Evolutionary conservation across 352 stramenopile species (phyloP).

Genomic region (Phytophthora pinifolia): DNA sequence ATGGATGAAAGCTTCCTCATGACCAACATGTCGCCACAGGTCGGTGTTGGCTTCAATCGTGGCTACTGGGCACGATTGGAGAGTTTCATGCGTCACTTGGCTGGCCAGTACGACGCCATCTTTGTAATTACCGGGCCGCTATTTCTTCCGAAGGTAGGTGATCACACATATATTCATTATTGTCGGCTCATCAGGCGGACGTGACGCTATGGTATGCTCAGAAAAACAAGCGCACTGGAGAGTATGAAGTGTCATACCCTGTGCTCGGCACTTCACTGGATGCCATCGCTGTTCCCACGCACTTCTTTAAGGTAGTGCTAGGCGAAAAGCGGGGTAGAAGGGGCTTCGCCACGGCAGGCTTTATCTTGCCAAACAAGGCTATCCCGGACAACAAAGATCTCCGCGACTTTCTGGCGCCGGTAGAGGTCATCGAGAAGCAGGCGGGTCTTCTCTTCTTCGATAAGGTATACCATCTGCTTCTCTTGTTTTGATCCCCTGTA

Average conservation of each 20-base stretch:
- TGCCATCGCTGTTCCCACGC: conserved; percentile 91
- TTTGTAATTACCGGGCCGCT: conserved; percentile 94
- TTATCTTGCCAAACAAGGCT: conserved; percentile 93
- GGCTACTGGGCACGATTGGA: conserved; percentile 88
- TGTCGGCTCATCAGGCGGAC: background rate
- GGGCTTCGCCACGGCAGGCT: conserved; percentile 85
- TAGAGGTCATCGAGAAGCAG: conserved; percentile 93
- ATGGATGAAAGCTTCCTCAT: conserved; percentile 96
- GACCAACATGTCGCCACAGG: conserved; percentile 94
- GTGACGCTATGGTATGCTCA: conserved; percentile 7
- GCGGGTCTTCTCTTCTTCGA: conserved; percentile 94
- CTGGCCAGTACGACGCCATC: conserved; percentile 70
- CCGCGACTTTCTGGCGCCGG: conserved; percentile 84
- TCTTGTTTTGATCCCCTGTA: background rate
- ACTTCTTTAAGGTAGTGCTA: conserved; percentile 97
- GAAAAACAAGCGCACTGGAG: conserved; percentile 69
- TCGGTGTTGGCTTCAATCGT: conserved; percentile 87
- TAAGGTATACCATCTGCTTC: conserved; percentile 39
- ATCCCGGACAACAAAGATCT: conserved; percentile 80
- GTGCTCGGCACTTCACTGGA: conserved; percentile 87
- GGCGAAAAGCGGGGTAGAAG: conserved; percentile 47
- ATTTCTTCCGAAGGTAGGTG: conserved; percentile 86
- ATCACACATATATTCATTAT: background rate
- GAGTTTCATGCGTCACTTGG: conserved; percentile 83
- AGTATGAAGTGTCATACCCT: conserved; percentile 70